Percentiles rank a stretch among this genome's conserved stretches.
These are phyloP conservation scores for Apiospora pterosperma DNA, from an alignment of 2,329 filamentous ascomycete species.

Conservation along the genomic window DNA sequence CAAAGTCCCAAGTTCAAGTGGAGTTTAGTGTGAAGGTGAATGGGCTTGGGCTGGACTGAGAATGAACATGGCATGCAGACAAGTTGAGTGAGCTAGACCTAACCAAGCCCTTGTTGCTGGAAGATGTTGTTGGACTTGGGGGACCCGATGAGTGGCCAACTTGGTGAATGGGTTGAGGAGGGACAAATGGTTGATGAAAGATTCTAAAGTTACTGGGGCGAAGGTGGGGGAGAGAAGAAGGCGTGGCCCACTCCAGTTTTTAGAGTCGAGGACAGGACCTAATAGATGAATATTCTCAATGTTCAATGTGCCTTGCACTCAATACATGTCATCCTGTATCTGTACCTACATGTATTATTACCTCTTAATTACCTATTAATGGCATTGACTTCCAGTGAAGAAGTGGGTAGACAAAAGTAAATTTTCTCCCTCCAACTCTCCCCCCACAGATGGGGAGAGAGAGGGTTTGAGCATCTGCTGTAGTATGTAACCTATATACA, in stretches of 20 bases:
- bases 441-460: background rate
- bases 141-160: background rate
- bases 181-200: background rate
- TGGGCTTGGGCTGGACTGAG: background rate
- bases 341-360: background rate
- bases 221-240: background rate
- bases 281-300: background rate
- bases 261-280: background rate
- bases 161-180: constrained; percentile 4
- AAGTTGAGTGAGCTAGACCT: constrained; percentile 4
- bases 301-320: background rate
- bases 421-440: background rate
- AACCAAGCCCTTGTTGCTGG: constrained; percentile 4
- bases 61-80: background rate
- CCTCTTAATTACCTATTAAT: no score
- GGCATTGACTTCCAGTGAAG: no score
- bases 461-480: background rate
- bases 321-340: background rate
- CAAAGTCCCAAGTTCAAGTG: constrained; percentile 1
- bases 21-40: background rate
- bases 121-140: background rate
- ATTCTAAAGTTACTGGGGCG: constrained; percentile 2
- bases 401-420: background rate
- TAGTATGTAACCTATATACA: background rate
- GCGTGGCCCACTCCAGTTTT: constrained; percentile 1